A percentile compares a stretch with the other conserved stretches of the same genome.
phyloP scores from a whole-genome alignment of 176 grass and related monocot genomes.

The Cenchrus fungigraminus region DNA sequence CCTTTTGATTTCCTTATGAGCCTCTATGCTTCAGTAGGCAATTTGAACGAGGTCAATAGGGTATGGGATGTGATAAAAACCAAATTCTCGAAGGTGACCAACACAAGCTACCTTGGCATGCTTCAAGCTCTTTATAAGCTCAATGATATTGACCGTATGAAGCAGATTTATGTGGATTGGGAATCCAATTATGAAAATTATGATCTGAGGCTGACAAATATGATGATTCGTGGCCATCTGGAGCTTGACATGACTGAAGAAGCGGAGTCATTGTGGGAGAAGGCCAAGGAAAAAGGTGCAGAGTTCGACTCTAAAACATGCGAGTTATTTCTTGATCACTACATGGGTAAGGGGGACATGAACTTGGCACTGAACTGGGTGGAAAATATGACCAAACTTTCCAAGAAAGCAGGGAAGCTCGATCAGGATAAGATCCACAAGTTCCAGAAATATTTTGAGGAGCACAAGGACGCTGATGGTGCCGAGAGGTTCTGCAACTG shows the following conservation, averaged over 20 bases:
- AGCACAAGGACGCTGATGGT: conserved; percentile 57
- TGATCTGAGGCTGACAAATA: conserved; percentile 64
- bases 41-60: conserved; percentile 61
- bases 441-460: conserved; percentile 68
- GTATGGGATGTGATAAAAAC: conserved; percentile 63
- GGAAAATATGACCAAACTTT: conserved; percentile 48
- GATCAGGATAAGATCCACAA: conserved; percentile 52
- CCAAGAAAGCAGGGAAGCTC: conserved; percentile 56
- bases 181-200: conserved; percentile 53
- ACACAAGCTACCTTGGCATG: conserved; percentile 69
- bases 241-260: conserved; percentile 55
- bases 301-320: conserved; percentile 56
- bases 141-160: conserved; percentile 54
- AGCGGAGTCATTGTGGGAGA: conserved; percentile 58
- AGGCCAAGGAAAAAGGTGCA: conserved; percentile 58
- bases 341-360: conserved; percentile 43
- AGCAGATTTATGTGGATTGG: conserved; percentile 74
- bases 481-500: conserved; percentile 48
- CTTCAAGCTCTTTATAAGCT: conserved; percentile 75
- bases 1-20: conserved; percentile 69
- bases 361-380: conserved; percentile 62
- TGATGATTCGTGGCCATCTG: conserved; percentile 61
- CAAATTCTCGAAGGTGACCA: conserved; percentile 54
- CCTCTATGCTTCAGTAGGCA: conserved; percentile 62
- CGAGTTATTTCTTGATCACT: conserved; percentile 66